Evolutionary conservation across 2,329 filamentous ascomycete species (phyloP).

Genomic region (Xylariales sp.): DNA sequence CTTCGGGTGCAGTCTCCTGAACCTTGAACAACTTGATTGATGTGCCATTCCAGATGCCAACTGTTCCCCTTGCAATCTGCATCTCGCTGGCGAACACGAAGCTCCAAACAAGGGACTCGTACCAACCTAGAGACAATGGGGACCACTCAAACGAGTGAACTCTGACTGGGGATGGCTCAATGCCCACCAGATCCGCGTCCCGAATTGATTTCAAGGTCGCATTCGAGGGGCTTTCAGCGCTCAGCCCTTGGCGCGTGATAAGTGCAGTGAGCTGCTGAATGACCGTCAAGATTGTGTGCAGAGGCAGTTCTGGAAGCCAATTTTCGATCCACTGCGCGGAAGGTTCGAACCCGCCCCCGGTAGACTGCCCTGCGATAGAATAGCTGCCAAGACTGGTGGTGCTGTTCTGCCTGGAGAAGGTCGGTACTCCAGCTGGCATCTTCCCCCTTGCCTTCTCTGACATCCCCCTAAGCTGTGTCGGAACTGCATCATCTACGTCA

Average conservation of each 20-base stretch:
- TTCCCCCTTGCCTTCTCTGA: slow-evolving; percentile 97
- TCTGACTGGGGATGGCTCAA: slow-evolving; percentile 70
- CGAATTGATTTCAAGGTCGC: slow-evolving; percentile 52
- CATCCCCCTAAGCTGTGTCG: slow-evolving; percentile 82
- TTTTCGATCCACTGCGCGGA: slow-evolving; percentile 83
- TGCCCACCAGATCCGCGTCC: slow-evolving; percentile 59
- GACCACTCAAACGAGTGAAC: slow-evolving; percentile 96
- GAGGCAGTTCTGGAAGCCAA: slow-evolving; percentile 86
- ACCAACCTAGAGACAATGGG: slow-evolving; percentile 85
- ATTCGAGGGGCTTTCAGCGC: slow-evolving; percentile 35
- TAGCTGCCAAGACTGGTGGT: slow-evolving; percentile 72
- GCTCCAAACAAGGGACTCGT: slow-evolving; percentile 90
- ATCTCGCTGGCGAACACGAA: slow-evolving; percentile 90
- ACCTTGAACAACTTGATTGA: slow-evolving; percentile 84
- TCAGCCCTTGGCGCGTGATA: slow-evolving; percentile 47
- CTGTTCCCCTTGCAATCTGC: slow-evolving; percentile 78
- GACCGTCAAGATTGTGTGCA: slow-evolving; percentile 79
- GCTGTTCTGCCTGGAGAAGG: slow-evolving; percentile 87
- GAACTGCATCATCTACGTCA: slow-evolving; percentile 70
- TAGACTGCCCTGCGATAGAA: slow-evolving; percentile 52
- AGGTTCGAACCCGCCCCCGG: slow-evolving; percentile 66
- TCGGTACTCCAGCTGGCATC: slow-evolving; percentile 78
- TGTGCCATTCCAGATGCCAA: slow-evolving; percentile 93
- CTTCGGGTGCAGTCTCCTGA: slow-evolving; percentile 75
- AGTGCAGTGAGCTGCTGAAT: slow-evolving; percentile 62